Percentiles rank a stretch among this genome's conserved stretches.
These are phyloP conservation scores for Aspergillus sp. DNA, from an alignment of 2,329 filamentous ascomycete species.

Conservation along the genomic window DNA sequence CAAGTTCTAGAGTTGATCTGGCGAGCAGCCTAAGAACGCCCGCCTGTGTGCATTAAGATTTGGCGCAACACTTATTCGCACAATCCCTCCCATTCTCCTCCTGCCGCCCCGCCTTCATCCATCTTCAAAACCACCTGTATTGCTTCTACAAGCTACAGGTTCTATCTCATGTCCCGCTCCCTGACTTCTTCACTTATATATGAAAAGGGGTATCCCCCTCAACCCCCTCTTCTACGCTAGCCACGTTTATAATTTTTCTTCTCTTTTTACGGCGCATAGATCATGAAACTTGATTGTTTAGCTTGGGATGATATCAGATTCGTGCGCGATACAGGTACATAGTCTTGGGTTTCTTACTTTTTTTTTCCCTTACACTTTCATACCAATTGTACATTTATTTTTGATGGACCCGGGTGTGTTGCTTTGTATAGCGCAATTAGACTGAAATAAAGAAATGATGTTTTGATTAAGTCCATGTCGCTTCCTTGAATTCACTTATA, in stretches of 20 bases:
- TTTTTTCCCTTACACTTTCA: background rate
- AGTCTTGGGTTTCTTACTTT: background rate
- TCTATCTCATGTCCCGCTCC: background rate
- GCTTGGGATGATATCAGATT: slow-evolving; percentile 16
- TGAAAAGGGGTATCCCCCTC: background rate
- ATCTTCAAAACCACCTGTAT: background rate
- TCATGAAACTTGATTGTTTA: slow-evolving; percentile 17
- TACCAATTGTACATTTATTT: slow-evolving; percentile 7
- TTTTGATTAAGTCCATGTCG: background rate
- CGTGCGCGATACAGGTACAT: slow-evolving; percentile 12
- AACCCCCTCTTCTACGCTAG: background rate
- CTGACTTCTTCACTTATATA: background rate
- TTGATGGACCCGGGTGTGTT: slow-evolving; percentile 1
- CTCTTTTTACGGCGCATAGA: slow-evolving; percentile 21
- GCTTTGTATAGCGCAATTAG: slow-evolving; percentile 5
- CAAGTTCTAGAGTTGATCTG: slow-evolving; percentile 46
- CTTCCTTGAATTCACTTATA: too few relatives aligned
- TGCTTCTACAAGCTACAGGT: background rate
- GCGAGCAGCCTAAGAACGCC: slow-evolving; percentile 21
- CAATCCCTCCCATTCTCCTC: background rate
- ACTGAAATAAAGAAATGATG: background rate
- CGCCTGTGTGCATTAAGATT: background rate
- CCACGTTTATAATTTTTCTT: slow-evolving; percentile 12
- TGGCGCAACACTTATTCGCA: background rate
- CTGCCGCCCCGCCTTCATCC: background rate